Evolutionary conservation across 805 yeast species (phyloP), one percentile per base, ranked within the genome.

Genomic region (Candida patagonica): DNA sequence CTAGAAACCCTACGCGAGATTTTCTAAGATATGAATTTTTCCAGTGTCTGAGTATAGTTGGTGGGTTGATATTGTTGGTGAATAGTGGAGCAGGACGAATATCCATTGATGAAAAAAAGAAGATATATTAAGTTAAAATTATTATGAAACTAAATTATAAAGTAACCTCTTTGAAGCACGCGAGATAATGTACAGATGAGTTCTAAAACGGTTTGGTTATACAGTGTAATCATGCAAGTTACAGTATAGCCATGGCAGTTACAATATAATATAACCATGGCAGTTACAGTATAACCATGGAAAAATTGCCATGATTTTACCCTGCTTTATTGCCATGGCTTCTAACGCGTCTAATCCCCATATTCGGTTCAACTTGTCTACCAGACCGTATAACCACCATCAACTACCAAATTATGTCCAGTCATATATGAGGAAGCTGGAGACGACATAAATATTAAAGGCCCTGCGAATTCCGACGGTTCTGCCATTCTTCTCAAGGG

Each of bases 71-170:
- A 46, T 67, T 92, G 50, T 84, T 92, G 45, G 95, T 85, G 44
- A 86, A 83, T 64, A 85, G 95, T 3, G 98, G 98, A 46, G 97
- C 97, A 23, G 98, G 98, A 37, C 88, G 83, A 52, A 70, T 89
- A 48, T 83, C 95, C 21, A 66, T 89, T 43, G 98, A 89, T 57
- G 96, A 87, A 61, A 89, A 92, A 80, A 88, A 89, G 70, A 89
- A 89, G 70, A 78, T 84, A 44, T 85, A 82, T 59, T 86, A 65
- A 46, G n/a, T 20, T 23, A 26, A 26, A n/a, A n/a, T n/a, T n/a
- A n/a, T n/a, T n/a, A n/a, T n/a, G n/a, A n/a, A n/a, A n/a, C n/a
- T n/a, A n/a, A n/a, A n/a, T n/a, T n/a, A n/a, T n/a, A n/a, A n/a
- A n/a, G n/a, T n/a, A n/a, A n/a, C n/a, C n/a, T n/a, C n/a, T n/a